Conservation (phyloP, 345 rosid genomes). For the Psidium friedrichsthalianum region DNA sequence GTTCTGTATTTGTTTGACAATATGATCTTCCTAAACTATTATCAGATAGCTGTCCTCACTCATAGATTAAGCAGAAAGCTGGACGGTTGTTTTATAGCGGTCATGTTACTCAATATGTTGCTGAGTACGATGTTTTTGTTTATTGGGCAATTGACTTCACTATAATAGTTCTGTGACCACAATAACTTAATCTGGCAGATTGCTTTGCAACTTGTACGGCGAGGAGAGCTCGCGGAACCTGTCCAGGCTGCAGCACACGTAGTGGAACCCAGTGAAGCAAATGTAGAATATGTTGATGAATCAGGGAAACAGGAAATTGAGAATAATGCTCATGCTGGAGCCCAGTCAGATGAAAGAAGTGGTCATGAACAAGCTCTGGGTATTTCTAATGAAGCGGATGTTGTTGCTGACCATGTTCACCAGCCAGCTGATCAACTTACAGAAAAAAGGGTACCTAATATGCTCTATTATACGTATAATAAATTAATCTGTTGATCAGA, state of each 20-base stretch:
- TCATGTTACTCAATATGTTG: neutral
- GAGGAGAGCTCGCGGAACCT: constrained; percentile 25
- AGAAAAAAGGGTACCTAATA: constrained; percentile 27
- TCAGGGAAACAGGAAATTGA: constrained; percentile 17
- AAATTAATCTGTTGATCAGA: neutral
- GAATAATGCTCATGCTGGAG: constrained; percentile 8
- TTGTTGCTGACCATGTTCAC: constrained; percentile 5
- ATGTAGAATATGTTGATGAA: constrained; percentile 8
- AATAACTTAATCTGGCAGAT: constrained; percentile 30
- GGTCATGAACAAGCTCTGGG: neutral
- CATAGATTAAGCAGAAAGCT: neutral
- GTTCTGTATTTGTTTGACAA: neutral
- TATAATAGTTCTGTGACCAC: neutral
- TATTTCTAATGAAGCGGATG: constrained; percentile 4
- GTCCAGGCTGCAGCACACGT: constrained; percentile 19
- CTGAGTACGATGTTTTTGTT: neutral
- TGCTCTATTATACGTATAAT: neutral
- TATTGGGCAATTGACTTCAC: neutral
- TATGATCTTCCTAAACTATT: neutral
- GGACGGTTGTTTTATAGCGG: neutral
- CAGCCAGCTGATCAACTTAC: constrained; percentile 3
- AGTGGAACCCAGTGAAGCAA: constrained; percentile 11
- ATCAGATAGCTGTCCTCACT: neutral
- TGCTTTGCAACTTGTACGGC: constrained; percentile 86
- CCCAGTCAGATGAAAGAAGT: constrained; percentile 19